phyloP scores from a whole-genome alignment of 139 green algal genomes.

The Desmodesmus armatus region DNA sequence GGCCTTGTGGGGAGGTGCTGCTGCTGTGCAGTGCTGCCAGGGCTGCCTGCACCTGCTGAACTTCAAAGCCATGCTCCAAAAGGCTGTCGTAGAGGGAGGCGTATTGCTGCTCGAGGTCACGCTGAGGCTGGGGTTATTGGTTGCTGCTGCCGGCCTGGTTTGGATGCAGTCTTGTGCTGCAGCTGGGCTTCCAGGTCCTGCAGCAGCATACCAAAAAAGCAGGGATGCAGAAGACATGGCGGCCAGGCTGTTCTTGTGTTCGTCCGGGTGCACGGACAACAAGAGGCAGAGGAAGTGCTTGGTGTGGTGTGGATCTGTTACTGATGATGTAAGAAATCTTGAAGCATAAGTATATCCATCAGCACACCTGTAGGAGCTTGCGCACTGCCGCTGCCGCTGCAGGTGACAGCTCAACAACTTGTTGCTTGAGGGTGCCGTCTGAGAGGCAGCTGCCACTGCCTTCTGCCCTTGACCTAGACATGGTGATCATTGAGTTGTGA shows the following conservation, averaged over 20 bases:
- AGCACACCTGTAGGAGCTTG: conserved; percentile 14
- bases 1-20: too few relatives aligned
- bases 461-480: too few relatives aligned
- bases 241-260: not conserved
- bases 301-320: too few relatives aligned
- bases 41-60: conserved; percentile 44
- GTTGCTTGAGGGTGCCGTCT: too few relatives aligned
- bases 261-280: not conserved
- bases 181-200: not conserved
- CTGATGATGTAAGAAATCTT: too few relatives aligned
- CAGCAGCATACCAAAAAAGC: not conserved
- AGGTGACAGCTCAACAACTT: conserved; percentile 20
- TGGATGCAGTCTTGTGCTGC: not conserved
- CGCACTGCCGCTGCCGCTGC: conserved; percentile 29
- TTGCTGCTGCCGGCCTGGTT: not conserved
- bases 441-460: too few relatives aligned
- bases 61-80: conserved; percentile 49
- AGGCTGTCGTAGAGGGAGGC: conserved; percentile 44
- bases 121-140: not conserved
- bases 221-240: not conserved
- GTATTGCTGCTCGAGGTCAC: conserved; percentile 32
- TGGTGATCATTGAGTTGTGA: too few relatives aligned
- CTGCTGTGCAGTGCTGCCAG: conserved; percentile 49
- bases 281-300: too few relatives aligned
- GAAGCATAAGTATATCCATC: not conserved